A percentile compares a stretch with the other conserved stretches of the same genome.
These are phyloP conservation scores for Leptoxyphium fumago DNA, from an alignment of 2,329 filamentous ascomycete species.

Conservation along the genomic window DNA sequence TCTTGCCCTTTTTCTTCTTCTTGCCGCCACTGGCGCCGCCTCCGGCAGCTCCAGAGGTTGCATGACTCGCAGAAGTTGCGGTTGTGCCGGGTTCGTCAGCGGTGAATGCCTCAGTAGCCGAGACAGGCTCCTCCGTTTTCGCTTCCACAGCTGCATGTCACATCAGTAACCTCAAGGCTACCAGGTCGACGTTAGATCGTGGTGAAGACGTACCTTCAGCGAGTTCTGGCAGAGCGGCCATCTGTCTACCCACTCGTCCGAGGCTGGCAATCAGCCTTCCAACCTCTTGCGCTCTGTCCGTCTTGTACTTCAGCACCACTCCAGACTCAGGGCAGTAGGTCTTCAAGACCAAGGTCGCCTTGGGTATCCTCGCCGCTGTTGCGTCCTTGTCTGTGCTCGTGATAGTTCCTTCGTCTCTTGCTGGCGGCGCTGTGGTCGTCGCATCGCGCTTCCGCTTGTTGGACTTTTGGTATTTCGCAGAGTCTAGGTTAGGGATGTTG, in stretches of 20 bases:
- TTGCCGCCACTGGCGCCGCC: constrained; percentile 26
- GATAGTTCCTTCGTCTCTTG: constrained; percentile 14
- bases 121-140: constrained; percentile 17
- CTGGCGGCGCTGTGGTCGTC: background rate
- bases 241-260: constrained; percentile 55
- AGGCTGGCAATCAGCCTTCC: constrained; percentile 64
- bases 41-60: background rate
- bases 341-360: constrained; percentile 67
- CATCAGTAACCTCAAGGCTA: no score
- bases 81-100: background rate
- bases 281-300: constrained; percentile 81
- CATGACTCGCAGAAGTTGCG: no score
- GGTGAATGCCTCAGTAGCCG: constrained; percentile 12
- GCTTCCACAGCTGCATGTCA: constrained; percentile 11
- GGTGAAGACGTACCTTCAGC: constrained; percentile 19
- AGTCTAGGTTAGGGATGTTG: constrained; percentile 39
- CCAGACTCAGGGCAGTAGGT: constrained; percentile 76
- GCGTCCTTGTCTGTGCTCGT: constrained; percentile 11
- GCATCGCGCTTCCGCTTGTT: constrained; percentile 12
- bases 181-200: no score
- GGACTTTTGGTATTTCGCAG: constrained; percentile 17
- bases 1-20: constrained; percentile 39
- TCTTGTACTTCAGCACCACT: constrained; percentile 77
- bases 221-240: constrained; percentile 35
- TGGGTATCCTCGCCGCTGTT: constrained; percentile 33